Base-by-base conservation (phyloP, 108 stramenopile species). In the Fragilaria crotonensis region DNA sequence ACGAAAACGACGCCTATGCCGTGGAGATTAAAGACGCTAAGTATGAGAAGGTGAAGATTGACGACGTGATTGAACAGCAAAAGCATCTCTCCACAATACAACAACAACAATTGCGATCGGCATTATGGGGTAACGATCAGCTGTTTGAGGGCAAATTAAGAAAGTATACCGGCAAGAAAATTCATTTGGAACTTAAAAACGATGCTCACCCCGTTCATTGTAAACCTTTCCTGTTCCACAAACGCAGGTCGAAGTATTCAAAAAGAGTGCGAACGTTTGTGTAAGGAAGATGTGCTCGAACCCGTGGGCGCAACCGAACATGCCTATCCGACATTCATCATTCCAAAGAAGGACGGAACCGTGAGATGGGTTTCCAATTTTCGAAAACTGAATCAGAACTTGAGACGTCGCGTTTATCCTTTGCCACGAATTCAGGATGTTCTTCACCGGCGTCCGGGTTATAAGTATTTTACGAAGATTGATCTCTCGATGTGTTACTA, bases 361-460 rank as follows among this genome's bases (percentile, higher is more conserved):
- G 66, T 80, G 2, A 7, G 79, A 20, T 75, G 66, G 66, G 49
- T 80, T 14, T 54, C 57, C 20, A 75, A 80, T 46, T 54, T 80
- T 2, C 51, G 75, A 0, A 48, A 64, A 50, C 48, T 76, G 3
- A 77, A 79, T 48, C 61, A 62, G 31, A 41, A 49, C 9, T 18
- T 72, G 0, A 30, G 28, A 1, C 55, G 59, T 11, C 59, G 49
- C 25, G n/a, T 47, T 2, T 72, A 66, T 47, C 67, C 71, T 5
- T 48, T 77, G 21, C 76, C 76, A 23, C 54, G 59, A 9, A 77
- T 77, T 14, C 46, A 25, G 0, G 76, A 77, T 28, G 62, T 72
- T 1, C 44, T 77, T n/a, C 30, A 26, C 0, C 62, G 52, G 18
- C 60, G 48, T 11, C 31, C 19, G 25, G 75, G 66, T 2, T 63